Conservation (phyloP, 2,329 filamentous ascomycete species). For the Sarocladium oryzae region DNA sequence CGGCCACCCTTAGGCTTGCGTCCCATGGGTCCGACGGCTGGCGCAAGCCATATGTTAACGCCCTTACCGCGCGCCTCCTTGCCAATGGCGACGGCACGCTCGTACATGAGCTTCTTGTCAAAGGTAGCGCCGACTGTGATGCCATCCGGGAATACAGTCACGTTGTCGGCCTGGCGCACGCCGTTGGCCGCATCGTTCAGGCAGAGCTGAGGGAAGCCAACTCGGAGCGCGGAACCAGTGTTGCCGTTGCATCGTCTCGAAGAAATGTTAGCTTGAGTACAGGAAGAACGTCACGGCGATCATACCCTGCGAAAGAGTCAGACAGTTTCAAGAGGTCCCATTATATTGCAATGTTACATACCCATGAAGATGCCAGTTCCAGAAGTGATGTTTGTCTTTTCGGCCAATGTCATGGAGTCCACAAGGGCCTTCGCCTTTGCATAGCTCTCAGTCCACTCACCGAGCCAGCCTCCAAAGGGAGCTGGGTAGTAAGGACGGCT, state of each 20-base stretch:
- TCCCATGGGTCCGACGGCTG: constrained; percentile 64
- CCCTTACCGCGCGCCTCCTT: constrained; percentile 69
- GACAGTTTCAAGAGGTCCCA: no score
- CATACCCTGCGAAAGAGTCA: constrained; percentile 9
- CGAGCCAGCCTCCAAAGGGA: constrained; percentile 64
- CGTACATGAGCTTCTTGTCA: constrained; percentile 65
- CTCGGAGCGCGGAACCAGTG: constrained; percentile 61
- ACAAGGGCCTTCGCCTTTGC: constrained; percentile 62
- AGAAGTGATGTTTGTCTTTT: constrained; percentile 72
- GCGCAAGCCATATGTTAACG: constrained; percentile 64
- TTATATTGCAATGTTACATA: no score
- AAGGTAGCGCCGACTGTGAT: constrained; percentile 71
- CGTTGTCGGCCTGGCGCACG: constrained; percentile 65
- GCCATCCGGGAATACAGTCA: constrained; percentile 73
- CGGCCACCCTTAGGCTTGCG: constrained; percentile 66
- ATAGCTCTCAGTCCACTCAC: constrained; percentile 65
- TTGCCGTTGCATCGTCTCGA: constrained; percentile 65
- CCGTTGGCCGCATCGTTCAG: constrained; percentile 67
- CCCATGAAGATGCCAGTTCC: constrained; percentile 69
- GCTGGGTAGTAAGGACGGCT: constrained; percentile 61
- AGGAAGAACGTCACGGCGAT: no score
- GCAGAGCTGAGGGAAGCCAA: constrained; percentile 67
- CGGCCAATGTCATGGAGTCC: constrained; percentile 69
- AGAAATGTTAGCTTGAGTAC: constrained; percentile 9
- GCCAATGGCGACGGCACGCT: constrained; percentile 61